phyloP scores from a whole-genome alignment of 495 filamentous ascomycete species.

The Niebla homalea region DNA sequence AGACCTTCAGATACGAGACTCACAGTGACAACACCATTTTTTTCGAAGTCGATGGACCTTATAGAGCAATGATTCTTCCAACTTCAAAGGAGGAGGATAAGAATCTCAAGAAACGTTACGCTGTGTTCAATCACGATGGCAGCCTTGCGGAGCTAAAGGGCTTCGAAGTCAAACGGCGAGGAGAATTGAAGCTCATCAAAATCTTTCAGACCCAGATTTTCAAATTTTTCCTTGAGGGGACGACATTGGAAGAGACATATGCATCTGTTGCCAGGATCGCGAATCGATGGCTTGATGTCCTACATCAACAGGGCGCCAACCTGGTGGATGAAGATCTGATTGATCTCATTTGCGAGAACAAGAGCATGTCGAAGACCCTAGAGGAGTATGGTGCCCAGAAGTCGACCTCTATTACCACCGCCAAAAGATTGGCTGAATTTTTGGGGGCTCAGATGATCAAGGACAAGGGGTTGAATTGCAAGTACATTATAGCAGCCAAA shows the following conservation, averaged over 20 bases:
- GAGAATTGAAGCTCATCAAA: slow-evolving; percentile 98
- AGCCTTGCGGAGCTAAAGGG: slow-evolving; percentile 95
- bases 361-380: slow-evolving; percentile 91
- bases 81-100: slow-evolving; percentile 98
- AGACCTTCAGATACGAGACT: slow-evolving; percentile 79
- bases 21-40: slow-evolving; percentile 98
- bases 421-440: slow-evolving; percentile 91
- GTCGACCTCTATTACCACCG: slow-evolving; percentile 95
- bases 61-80: slow-evolving; percentile 92
- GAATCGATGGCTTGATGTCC: slow-evolving; percentile 88
- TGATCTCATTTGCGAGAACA: slow-evolving; percentile 96
- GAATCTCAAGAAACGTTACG: slow-evolving; percentile 98
- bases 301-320: slow-evolving; percentile 72
- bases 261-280: slow-evolving; percentile 87
- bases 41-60: slow-evolving; percentile 97
- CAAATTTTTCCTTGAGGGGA: slow-evolving; percentile 94
- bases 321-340: slow-evolving; percentile 94
- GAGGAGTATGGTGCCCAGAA: slow-evolving; percentile 94
- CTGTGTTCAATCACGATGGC: slow-evolving; percentile 97
- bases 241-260: slow-evolving; percentile 78
- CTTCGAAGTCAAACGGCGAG: slow-evolving; percentile 95
- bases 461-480: slow-evolving; percentile 97
- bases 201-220: slow-evolving; percentile 99
- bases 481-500: slow-evolving; percentile 88
- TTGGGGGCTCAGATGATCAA: slow-evolving; percentile 97